Evolutionary conservation across 2,329 filamentous ascomycete species (phyloP), one percentile per base, ranked within the genome.

Genomic region (Epichloe gansuensis): DNA sequence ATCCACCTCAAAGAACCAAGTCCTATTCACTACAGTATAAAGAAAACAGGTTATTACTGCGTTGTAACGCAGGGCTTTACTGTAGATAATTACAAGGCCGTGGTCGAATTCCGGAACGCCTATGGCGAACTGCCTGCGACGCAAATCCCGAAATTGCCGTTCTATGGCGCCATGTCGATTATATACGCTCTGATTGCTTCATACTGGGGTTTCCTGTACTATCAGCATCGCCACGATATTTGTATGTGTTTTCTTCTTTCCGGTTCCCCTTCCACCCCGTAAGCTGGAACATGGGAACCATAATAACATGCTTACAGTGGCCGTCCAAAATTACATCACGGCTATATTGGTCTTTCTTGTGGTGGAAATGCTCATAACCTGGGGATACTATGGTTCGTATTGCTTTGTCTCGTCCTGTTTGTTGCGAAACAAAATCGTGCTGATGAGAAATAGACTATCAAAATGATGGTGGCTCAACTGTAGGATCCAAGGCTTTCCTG

Each of bases 321-420:
- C 94, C 15, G 93, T 98, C 2, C 93, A 98, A 69, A 98, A 98
- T 67, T 98, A 98, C 69, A 97, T 98, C 61, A 98, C 93, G 0
- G 91, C 93, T 9, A 98, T 97, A 55, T 75, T 98, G 48, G 82
- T 93, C 50, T 98, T 98, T 72, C 74, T 98, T 44, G 88, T 97
- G 15, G 72, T 97, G 15, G 93, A 98, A 68, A 95, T 97, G 83
- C 75, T 97, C 63, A 91, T 97, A 81, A 98, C 93, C 2, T 98
- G 93, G 93, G 90, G 89, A 44, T 98, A 95, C 73, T 98, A 97
- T 68, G 83, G 84, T 87, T 73, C 55, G 75, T 61, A 25, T n/a
- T 41, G 9, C 28, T 15, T 23, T n/a, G 13, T 21, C 2, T n/a
- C 5, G 15, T 3, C 7, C 12, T 13, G 3, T 31, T 2, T 41